A percentile compares a stretch with the other conserved stretches of the same genome.
phyloP scores from a whole-genome alignment of 2,329 filamentous ascomycete species.

The Fusarium buharicum region DNA sequence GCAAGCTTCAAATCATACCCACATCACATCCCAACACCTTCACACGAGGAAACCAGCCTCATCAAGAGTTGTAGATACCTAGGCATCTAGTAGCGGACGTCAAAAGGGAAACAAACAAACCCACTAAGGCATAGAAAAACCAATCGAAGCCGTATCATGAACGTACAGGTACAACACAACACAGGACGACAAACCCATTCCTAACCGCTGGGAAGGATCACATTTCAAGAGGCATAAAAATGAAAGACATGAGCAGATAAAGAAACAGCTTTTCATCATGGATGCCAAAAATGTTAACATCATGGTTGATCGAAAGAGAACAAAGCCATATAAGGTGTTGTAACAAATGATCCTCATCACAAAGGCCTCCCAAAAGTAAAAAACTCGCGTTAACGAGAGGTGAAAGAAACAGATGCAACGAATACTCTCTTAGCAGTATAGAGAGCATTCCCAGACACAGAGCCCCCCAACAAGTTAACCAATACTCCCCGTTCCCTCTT shows the following conservation, averaged over 20 bases:
- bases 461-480: slow-evolving; percentile 31
- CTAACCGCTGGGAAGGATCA: too few relatives aligned
- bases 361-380: slow-evolving; percentile 7
- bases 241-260: neutral
- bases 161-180: too few relatives aligned
- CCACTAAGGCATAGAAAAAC: too few relatives aligned
- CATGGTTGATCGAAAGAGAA: neutral
- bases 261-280: neutral
- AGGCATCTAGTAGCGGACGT: too few relatives aligned
- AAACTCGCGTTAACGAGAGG: neutral
- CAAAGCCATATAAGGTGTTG: neutral
- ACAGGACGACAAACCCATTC: too few relatives aligned
- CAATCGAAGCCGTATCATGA: too few relatives aligned
- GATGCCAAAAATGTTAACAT: neutral
- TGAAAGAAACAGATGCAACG: slow-evolving; percentile 20
- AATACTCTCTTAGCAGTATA: slow-evolving; percentile 15
- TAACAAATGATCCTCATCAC: neutral
- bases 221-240: neutral
- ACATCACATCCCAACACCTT: neutral
- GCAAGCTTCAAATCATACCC: neutral
- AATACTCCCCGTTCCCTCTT: slow-evolving; percentile 35
- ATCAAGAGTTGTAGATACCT: too few relatives aligned
- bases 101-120: too few relatives aligned
- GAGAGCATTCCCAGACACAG: slow-evolving; percentile 17
- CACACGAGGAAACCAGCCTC: too few relatives aligned